Conservation (phyloP, 768 basidiomycete genomes). For the Kwoniella dejecticola region DNA sequence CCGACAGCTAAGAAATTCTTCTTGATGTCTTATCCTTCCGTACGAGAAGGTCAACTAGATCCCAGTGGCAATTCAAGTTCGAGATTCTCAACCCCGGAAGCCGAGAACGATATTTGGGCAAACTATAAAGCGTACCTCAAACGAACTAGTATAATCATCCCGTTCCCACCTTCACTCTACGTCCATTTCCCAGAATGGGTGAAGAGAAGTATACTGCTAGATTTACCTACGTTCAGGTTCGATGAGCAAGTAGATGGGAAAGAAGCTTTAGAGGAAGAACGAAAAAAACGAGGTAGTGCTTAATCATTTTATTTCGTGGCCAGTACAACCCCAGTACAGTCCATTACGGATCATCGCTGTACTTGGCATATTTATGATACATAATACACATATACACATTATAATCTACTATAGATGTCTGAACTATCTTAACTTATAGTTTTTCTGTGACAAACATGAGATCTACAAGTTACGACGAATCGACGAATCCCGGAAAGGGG, state of each 20-base stretch:
- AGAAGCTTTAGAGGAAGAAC: conserved; percentile 56
- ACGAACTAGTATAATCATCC: conserved; percentile 66
- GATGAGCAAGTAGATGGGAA: conserved; percentile 62
- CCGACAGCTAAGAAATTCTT: conserved; percentile 66
- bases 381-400: too few relatives aligned
- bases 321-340: too few relatives aligned
- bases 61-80: conserved; percentile 3
- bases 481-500: too few relatives aligned
- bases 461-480: too few relatives aligned
- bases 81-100: conserved; percentile 5
- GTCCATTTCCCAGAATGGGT: conserved; percentile 60
- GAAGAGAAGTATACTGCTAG: conserved; percentile 65
- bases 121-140: conserved; percentile 63
- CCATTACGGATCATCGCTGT: too few relatives aligned
- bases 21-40: conserved; percentile 58
- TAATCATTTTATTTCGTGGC: conserved; percentile 5
- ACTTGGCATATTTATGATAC: too few relatives aligned
- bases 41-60: neutral
- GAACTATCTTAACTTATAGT: too few relatives aligned
- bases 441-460: too few relatives aligned
- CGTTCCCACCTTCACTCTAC: conserved; percentile 65
- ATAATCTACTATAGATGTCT: too few relatives aligned
- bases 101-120: conserved; percentile 37
- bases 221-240: conserved; percentile 67
- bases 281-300: conserved; percentile 16